Evolutionary conservation across 306 rosid species (phyloP).

Genomic region (Medicago arabica): DNA sequence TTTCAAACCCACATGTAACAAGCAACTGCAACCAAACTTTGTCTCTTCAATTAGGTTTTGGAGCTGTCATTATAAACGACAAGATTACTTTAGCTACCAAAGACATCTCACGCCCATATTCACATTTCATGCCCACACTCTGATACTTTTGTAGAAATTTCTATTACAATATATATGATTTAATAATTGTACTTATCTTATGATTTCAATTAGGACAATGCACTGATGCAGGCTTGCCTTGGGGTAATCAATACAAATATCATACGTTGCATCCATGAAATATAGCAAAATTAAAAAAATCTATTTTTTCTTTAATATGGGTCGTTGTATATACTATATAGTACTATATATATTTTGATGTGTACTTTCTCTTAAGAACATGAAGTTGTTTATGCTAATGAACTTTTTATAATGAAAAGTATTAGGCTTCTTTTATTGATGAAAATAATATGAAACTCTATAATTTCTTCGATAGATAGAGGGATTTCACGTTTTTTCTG

Average conservation of each 20-base stretch:
- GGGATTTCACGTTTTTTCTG: too few species aligned
- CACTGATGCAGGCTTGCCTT: constrained; percentile 17
- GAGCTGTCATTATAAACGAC: constrained; percentile 49
- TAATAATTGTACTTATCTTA: constrained; percentile 43
- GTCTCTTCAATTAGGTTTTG: constrained; percentile 47
- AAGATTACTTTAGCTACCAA: constrained; percentile 38
- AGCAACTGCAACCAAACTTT: constrained; percentile 55
- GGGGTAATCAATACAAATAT: constrained; percentile 39
- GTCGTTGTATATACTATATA: neutral
- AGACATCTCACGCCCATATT: constrained; percentile 34
- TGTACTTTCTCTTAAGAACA: neutral
- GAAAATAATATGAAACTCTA: neutral
- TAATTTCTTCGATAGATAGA: too few species aligned
- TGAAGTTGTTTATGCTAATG: neutral
- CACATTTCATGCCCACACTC: constrained; percentile 40
- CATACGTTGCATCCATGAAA: constrained; percentile 22
- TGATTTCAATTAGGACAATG: constrained; percentile 40
- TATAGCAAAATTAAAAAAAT: neutral
- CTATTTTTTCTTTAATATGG: neutral
- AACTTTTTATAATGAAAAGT: neutral
- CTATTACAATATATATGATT: constrained; percentile 14
- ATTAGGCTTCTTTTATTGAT: neutral
- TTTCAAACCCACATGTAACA: constrained; percentile 49
- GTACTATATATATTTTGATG: neutral
- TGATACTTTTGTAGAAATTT: constrained; percentile 17